phyloP scores from a whole-genome alignment of 176 grass and related monocot species.

The Olyra latifolia region DNA sequence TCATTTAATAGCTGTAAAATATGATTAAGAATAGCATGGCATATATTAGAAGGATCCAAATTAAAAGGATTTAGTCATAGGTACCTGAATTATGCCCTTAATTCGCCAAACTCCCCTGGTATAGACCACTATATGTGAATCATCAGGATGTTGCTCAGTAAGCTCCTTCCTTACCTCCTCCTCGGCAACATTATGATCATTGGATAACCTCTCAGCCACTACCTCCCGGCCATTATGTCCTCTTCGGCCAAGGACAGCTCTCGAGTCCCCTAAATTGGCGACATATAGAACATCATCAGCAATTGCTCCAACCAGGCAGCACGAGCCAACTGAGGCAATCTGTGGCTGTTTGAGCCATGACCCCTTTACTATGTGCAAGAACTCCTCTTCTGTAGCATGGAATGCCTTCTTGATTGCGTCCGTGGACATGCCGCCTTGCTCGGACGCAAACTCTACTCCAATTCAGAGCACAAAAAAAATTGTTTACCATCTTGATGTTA shows the following conservation, averaged over 20 bases:
- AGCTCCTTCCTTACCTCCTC: constrained; percentile 40
- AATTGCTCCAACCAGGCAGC: constrained; percentile 40
- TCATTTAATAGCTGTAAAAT: background rate
- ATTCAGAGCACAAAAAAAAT: background rate
- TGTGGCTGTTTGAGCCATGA: constrained; percentile 13
- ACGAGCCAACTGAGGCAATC: constrained; percentile 35
- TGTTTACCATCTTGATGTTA: background rate
- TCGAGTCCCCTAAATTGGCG: constrained; percentile 45
- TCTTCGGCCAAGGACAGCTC: constrained; percentile 27
- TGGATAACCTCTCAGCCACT: constrained; percentile 13
- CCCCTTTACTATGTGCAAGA: constrained; percentile 22
- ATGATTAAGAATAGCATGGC: background rate
- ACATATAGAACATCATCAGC: constrained; percentile 15
- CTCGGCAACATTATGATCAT: constrained; percentile 39
- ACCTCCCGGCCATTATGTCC: background rate
- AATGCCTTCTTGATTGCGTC: constrained; percentile 40
- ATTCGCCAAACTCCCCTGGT: constrained; percentile 36
- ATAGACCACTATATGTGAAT: constrained; percentile 25
- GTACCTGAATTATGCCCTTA: constrained; percentile 46
- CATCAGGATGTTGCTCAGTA: constrained; percentile 34
- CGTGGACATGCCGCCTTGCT: constrained; percentile 29
- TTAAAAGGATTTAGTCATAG: background rate
- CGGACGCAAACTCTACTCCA: constrained; percentile 5
- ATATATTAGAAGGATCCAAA: background rate
- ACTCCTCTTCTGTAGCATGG: constrained; percentile 36